phyloP scores from a whole-genome alignment of 2,329 filamentous ascomycete species.

The Nakataea oryzae region DNA sequence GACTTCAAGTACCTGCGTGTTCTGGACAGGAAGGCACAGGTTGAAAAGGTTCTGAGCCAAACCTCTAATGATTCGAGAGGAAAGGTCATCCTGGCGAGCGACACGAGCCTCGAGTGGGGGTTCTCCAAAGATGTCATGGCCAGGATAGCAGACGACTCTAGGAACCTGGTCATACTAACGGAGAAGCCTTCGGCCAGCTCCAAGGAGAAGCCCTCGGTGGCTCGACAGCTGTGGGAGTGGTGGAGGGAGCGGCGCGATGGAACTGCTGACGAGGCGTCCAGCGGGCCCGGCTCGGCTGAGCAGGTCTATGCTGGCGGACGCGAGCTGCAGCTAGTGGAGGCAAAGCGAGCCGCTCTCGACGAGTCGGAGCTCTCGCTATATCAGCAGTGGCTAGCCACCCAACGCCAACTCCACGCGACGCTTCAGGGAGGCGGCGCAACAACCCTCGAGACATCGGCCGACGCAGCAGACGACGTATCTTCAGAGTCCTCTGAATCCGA shows the following conservation, averaged over 20 bases:
- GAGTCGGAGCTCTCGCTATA: constrained; percentile 72
- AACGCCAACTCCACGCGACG: constrained; percentile 77
- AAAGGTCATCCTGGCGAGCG: constrained; percentile 82
- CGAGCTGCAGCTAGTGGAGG: constrained; percentile 49
- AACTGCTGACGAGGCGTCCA: constrained; percentile 39
- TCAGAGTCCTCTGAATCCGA: constrained; percentile 79
- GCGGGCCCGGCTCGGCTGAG: constrained; percentile 24
- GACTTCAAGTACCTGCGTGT: constrained; percentile 81
- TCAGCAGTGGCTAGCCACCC: constrained; percentile 84
- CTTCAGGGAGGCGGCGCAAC: constrained; percentile 57
- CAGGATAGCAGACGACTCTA: constrained; percentile 61
- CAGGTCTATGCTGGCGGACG: constrained; percentile 56
- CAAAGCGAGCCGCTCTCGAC: constrained; percentile 55
- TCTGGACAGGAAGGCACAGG: constrained; percentile 70
- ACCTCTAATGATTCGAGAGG: constrained; percentile 21
- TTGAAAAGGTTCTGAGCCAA: constrained; percentile 56
- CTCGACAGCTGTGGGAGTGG: constrained; percentile 68
- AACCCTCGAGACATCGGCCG: constrained; percentile 57
- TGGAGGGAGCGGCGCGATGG: constrained; percentile 59
- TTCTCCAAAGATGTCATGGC: constrained; percentile 77
- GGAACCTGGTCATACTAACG: constrained; percentile 80
- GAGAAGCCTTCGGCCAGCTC: constrained; percentile 51
- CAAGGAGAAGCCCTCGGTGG: constrained; percentile 45
- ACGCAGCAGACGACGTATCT: constrained; percentile 66
- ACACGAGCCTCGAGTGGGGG: constrained; percentile 86